Evolutionary conservation across 257 asterid genomes (phyloP).

Genomic region (Fraxinus cuspidata): DNA sequence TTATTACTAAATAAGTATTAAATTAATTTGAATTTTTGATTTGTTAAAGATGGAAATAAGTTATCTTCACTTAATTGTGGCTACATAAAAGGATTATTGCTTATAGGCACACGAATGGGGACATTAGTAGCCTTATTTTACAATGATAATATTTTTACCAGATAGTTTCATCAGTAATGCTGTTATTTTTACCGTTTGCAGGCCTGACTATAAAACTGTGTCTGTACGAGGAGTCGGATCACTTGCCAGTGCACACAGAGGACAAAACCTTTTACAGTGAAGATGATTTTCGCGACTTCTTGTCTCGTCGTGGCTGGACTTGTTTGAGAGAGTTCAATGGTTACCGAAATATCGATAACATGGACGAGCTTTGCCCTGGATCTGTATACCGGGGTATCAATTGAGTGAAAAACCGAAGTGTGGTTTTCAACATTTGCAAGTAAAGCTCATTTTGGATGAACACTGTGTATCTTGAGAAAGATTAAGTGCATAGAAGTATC

Average conservation of each 20-base stretch:
- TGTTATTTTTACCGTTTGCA: constrained; percentile 26
- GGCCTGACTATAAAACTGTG: constrained; percentile 69
- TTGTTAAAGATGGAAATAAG: too few relatives aligned
- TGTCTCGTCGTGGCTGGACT: constrained; percentile 70
- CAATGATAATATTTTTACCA: background rate
- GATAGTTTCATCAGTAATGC: background rate
- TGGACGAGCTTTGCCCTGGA: constrained; percentile 78
- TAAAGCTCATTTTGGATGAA: background rate
- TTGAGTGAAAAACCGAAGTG: background rate
- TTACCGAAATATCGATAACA: constrained; percentile 50
- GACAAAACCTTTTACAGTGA: constrained; percentile 69
- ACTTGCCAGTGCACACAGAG: constrained; percentile 60
- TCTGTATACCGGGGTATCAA: constrained; percentile 63
- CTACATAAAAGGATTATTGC: background rate
- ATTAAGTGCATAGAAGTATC: background rate
- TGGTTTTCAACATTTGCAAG: background rate
- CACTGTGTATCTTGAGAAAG: background rate
- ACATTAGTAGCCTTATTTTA: background rate
- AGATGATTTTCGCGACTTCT: constrained; percentile 65
- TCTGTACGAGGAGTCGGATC: constrained; percentile 57
- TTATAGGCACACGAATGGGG: background rate
- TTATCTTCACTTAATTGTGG: background rate
- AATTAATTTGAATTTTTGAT: too few relatives aligned
- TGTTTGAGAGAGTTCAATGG: constrained; percentile 70
- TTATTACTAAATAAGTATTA: background rate